Evolutionary conservation across 768 basidiomycete genomes (phyloP).

Genomic region (Rubroboletus satanas): DNA sequence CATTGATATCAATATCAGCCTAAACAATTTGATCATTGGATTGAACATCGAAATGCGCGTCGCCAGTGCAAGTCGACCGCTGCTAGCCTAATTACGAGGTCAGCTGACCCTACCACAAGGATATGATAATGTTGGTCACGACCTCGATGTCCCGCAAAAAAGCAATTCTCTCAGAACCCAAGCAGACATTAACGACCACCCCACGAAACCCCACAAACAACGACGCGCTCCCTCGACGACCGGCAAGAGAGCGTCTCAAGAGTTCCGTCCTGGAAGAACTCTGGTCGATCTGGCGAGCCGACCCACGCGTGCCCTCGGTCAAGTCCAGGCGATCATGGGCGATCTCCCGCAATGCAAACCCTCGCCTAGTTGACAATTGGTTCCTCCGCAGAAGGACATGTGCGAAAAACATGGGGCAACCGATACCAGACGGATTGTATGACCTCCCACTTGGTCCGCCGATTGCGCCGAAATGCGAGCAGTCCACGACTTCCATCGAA

Average conservation of each 20-base stretch:
- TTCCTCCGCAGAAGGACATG: constrained; percentile 22
- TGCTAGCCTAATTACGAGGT: not conserved
- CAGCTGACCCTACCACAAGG: constrained; percentile 7
- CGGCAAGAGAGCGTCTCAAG: constrained; percentile 9
- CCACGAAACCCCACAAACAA: not conserved
- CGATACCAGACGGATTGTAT: constrained; percentile 18
- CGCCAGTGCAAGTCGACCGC: not conserved
- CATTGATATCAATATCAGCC: not conserved
- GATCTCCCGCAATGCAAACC: constrained; percentile 16
- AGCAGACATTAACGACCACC: not conserved
- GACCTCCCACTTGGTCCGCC: constrained; percentile 15
- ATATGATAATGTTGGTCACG: not conserved
- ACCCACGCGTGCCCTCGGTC: constrained; percentile 29
- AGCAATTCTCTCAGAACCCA: not conserved
- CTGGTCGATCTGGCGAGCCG: constrained; percentile 27
- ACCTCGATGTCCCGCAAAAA: constrained; percentile 13
- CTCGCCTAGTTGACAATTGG: constrained; percentile 23
- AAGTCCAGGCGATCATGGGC: constrained; percentile 29
- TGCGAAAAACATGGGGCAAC: constrained; percentile 24
- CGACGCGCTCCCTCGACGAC: constrained; percentile 1
- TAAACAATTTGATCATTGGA: not conserved
- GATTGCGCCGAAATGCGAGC: constrained; percentile 10
- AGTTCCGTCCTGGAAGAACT: constrained; percentile 21
- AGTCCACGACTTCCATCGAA: constrained; percentile 1
- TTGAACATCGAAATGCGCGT: not conserved